Percentiles rank a stretch among this genome's conserved stretches.
Conservation (phyloP, 257 asterid species). For the Parsonsia alboflavescens region DNA sequence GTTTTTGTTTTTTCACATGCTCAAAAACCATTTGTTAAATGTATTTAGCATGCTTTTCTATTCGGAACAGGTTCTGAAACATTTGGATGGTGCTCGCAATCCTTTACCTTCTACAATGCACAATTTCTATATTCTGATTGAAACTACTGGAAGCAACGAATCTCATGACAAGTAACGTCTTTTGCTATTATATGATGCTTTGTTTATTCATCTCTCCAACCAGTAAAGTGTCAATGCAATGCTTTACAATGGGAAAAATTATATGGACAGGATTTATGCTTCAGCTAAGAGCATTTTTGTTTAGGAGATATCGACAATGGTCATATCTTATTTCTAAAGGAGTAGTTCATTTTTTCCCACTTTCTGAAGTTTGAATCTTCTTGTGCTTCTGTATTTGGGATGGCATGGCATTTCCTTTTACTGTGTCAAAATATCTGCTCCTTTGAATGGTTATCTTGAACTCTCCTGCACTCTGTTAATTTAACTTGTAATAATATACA, state of each 20-base stretch:
- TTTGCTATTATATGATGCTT: conserved; percentile 18
- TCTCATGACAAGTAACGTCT: conserved; percentile 77
- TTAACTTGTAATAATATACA: background rate
- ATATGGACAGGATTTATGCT: background rate
- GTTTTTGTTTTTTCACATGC: background rate
- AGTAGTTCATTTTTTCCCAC: background rate
- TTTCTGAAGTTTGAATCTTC: background rate
- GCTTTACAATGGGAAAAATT: background rate
- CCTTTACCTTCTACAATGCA: conserved; percentile 83
- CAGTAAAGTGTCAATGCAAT: background rate
- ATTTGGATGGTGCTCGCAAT: conserved; percentile 89
- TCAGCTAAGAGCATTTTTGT: background rate
- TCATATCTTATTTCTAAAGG: background rate
- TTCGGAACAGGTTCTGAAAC: conserved; percentile 72
- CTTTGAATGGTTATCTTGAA: background rate
- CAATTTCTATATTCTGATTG: conserved; percentile 84
- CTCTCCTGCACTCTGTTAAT: background rate
- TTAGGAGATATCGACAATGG: background rate
- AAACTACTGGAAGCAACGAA: conserved; percentile 93
- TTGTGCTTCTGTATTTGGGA: background rate
- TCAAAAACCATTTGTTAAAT: background rate
- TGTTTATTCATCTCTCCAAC: conserved; percentile 1
- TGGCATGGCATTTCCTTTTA: background rate
- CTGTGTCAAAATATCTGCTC: background rate
- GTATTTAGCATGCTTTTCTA: conserved; percentile 15